A percentile compares a stretch with the other conserved stretches of the same genome.
phyloP scores from a whole-genome alignment of 441 rosid genomes.

The Iberis amara region DNA sequence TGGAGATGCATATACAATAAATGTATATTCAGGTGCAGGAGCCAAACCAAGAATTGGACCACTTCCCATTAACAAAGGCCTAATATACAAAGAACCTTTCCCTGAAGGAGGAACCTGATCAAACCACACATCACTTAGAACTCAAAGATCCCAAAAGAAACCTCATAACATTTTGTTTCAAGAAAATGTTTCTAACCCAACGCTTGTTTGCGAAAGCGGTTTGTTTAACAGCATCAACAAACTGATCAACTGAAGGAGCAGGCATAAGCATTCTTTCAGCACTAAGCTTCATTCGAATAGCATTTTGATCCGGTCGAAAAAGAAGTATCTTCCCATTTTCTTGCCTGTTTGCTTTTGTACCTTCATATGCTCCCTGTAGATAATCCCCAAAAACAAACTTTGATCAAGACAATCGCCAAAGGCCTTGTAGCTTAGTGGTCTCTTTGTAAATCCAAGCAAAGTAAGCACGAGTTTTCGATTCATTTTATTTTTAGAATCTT shows the following conservation, averaged over 20 bases:
- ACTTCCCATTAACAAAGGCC: constrained; percentile 82
- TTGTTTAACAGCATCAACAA: constrained; percentile 60
- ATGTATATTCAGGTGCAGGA: constrained; percentile 75
- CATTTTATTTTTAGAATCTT: too few species aligned
- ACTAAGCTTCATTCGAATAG: constrained; percentile 56
- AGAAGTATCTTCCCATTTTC: constrained; percentile 55
- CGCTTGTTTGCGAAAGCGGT: constrained; percentile 61
- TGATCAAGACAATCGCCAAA: too few species aligned
- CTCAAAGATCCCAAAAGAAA: constrained; percentile 20
- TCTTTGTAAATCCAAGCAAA: too few species aligned
- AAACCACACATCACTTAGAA: constrained; percentile 11
- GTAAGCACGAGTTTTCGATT: too few species aligned
- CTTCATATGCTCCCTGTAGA: constrained; percentile 64
- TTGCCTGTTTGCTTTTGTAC: constrained; percentile 66
- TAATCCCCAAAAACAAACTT: not conserved
- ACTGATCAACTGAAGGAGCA: constrained; percentile 64
- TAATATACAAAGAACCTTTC: constrained; percentile 74
- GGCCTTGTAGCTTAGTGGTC: too few species aligned
- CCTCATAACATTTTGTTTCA: not conserved
- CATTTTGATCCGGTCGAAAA: constrained; percentile 71
- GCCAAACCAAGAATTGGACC: constrained; percentile 82
- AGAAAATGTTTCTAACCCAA: constrained; percentile 48
- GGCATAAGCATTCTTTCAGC: constrained; percentile 89
- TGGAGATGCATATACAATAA: constrained; percentile 71
- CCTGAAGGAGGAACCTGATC: constrained; percentile 79